phyloP scores from a whole-genome alignment of 208 protist genomes.

The Trypanosoma vivax region DNA sequence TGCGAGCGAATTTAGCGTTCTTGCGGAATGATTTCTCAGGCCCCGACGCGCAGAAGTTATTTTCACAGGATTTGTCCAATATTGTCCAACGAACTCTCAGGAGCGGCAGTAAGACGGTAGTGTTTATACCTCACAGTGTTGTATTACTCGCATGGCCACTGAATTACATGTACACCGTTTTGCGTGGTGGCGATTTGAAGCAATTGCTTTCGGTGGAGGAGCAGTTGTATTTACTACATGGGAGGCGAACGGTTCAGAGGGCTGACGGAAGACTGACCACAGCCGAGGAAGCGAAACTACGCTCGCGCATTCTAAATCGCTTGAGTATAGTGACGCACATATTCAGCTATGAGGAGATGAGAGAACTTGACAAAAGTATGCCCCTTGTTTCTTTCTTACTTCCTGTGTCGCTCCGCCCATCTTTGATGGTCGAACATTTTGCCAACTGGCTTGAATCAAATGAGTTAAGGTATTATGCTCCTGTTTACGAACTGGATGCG shows the following conservation, averaged over 20 bases:
- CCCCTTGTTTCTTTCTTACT: constrained; percentile 35
- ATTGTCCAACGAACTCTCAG: constrained; percentile 36
- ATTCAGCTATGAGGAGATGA: constrained; percentile 24
- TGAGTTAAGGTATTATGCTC: constrained; percentile 5
- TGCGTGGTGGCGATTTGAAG: constrained; percentile 58
- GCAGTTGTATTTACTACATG: constrained; percentile 33
- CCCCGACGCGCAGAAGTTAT: constrained; percentile 19
- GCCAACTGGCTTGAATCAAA: constrained; percentile 25
- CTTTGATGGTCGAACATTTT: constrained; percentile 33
- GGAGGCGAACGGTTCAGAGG: constrained; percentile 14
- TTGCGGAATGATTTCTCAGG: constrained; percentile 26
- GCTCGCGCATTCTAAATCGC: constrained; percentile 42
- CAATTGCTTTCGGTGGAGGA: constrained; percentile 66
- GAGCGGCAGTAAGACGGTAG: constrained; percentile 42
- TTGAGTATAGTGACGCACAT: constrained; percentile 60
- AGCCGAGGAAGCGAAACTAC: constrained; percentile 42
- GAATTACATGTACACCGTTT: constrained; percentile 39
- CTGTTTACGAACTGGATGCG: background rate
- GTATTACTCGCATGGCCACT: constrained; percentile 40
- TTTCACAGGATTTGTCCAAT: constrained; percentile 45
- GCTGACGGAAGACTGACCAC: constrained; percentile 27
- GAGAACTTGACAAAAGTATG: constrained; percentile 25
- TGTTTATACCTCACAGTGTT: constrained; percentile 51
- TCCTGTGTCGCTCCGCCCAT: constrained; percentile 24
- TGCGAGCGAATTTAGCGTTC: constrained; percentile 40